Conservation (phyloP, 306 rosid genomes). For the Begonia masoniana region DNA sequence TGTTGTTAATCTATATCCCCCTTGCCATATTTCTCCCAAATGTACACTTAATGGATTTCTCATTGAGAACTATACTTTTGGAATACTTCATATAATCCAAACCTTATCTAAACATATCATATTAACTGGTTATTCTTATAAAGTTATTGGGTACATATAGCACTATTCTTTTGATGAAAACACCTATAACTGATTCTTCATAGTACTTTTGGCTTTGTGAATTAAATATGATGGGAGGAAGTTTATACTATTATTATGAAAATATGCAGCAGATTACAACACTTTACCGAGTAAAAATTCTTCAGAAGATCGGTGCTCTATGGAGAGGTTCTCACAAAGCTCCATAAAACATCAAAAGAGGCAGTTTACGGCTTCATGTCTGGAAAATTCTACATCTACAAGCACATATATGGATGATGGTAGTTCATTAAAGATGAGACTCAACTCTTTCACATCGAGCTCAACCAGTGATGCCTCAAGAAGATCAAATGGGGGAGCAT, state of each 20-base stretch:
- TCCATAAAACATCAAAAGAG: slow-evolving; percentile 25
- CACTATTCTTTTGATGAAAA: no score
- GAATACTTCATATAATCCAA: no score
- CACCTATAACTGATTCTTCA: no score
- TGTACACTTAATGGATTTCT: no score
- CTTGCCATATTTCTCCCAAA: no score
- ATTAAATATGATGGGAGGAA: background rate
- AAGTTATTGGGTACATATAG: no score
- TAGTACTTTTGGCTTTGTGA: background rate
- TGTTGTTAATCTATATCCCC: no score
- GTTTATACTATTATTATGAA: background rate
- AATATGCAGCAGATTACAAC: slow-evolving; percentile 11
- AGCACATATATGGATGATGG: slow-evolving; percentile 50
- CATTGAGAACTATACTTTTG: no score
- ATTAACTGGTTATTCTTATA: no score
- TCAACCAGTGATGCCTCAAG: slow-evolving; percentile 50
- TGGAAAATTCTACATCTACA: slow-evolving; percentile 51
- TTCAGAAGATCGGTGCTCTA: slow-evolving; percentile 15
- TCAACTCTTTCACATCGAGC: slow-evolving; percentile 42
- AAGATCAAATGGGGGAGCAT: slow-evolving; percentile 25
- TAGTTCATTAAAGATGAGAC: slow-evolving; percentile 43
- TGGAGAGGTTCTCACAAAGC: slow-evolving; percentile 31
- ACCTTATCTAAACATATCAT: no score
- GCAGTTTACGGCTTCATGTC: slow-evolving; percentile 17
- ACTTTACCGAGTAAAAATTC: slow-evolving; percentile 21